These are phyloP conservation scores for Coemansia interrupta DNA, from an alignment of 192 early-diverging fungal genomes.

Conservation along the genomic window DNA sequence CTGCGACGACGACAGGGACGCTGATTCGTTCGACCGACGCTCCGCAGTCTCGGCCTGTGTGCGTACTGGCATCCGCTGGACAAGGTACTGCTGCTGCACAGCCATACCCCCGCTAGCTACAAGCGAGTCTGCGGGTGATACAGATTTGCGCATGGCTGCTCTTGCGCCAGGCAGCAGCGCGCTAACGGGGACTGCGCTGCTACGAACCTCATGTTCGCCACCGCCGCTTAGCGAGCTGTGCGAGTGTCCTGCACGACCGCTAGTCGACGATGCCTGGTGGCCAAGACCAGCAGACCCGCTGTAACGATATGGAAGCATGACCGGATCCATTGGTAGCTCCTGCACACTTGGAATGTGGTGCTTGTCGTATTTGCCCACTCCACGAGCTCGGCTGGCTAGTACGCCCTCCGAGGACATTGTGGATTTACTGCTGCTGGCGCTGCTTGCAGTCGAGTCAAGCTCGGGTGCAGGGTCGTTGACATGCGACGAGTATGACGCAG, in stretches of 20 bases:
- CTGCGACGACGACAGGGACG: constrained; percentile 24
- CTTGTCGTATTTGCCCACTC: constrained; percentile 33
- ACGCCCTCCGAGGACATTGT: constrained; percentile 15
- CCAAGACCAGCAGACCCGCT: constrained; percentile 2
- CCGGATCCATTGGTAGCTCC: constrained; percentile 37
- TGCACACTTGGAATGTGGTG: constrained; percentile 23
- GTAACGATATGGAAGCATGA: constrained; percentile 12
- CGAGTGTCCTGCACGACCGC: constrained; percentile 19
- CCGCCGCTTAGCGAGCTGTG: constrained; percentile 7
- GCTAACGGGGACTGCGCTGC: constrained; percentile 41
- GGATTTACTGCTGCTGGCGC: constrained; percentile 36
- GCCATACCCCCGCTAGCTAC: constrained; percentile 14
- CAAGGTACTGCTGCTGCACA: constrained; percentile 40
- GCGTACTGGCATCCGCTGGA: constrained; percentile 27
- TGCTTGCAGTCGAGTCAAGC: constrained; percentile 25
- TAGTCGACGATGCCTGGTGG: not conserved
- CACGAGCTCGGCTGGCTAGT: constrained; percentile 2
- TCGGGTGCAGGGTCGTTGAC: constrained; percentile 8
- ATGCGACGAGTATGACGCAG: constrained; percentile 33
- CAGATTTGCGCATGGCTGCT: constrained; percentile 15
- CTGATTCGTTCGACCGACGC: constrained; percentile 6
- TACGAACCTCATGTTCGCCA: constrained; percentile 34
- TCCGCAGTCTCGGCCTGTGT: constrained; percentile 10
- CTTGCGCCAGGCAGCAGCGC: constrained; percentile 40
- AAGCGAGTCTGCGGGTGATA: constrained; percentile 15